A percentile compares a stretch with the other conserved stretches of the same genome.
Evolutionary conservation across 1,284 basidiomycete species (phyloP).

Genomic region (Wallemia ichthyophaga): DNA sequence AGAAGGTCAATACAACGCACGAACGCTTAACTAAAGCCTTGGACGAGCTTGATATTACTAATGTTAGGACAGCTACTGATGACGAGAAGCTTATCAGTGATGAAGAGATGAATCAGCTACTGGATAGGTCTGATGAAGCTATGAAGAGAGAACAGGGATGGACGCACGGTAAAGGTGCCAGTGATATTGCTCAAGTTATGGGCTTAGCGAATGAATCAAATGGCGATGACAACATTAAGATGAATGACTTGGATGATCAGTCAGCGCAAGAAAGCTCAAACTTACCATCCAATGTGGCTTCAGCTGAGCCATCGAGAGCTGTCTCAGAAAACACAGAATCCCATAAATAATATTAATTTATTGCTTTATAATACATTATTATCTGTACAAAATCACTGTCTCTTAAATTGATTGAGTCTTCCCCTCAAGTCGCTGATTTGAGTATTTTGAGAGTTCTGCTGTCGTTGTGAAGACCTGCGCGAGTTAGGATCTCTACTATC

Average conservation of each 20-base stretch:
- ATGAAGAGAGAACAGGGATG: slow-evolving; percentile 53
- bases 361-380: not conserved
- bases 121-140: slow-evolving; percentile 53
- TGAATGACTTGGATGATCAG: not conserved
- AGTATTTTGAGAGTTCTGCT: not conserved
- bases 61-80: slow-evolving; percentile 55
- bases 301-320: not conserved
- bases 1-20: not conserved
- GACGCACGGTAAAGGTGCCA: slow-evolving; percentile 13
- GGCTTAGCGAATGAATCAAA: not conserved
- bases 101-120: slow-evolving; percentile 39
- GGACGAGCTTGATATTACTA: slow-evolving; percentile 52
- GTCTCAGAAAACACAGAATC: not conserved
- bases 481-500: not conserved
- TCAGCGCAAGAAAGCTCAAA: not conserved
- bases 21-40: slow-evolving; percentile 35
- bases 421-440: not conserved
- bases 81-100: slow-evolving; percentile 52
- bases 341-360: not conserved
- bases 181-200: not conserved
- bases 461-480: not conserved
- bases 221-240: not conserved
- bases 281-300: not conserved
- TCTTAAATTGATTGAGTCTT: not conserved
- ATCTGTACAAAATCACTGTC: not conserved